Evolutionary conservation across 805 yeast species (phyloP).

Genomic region (Kuraishia floccosa): DNA sequence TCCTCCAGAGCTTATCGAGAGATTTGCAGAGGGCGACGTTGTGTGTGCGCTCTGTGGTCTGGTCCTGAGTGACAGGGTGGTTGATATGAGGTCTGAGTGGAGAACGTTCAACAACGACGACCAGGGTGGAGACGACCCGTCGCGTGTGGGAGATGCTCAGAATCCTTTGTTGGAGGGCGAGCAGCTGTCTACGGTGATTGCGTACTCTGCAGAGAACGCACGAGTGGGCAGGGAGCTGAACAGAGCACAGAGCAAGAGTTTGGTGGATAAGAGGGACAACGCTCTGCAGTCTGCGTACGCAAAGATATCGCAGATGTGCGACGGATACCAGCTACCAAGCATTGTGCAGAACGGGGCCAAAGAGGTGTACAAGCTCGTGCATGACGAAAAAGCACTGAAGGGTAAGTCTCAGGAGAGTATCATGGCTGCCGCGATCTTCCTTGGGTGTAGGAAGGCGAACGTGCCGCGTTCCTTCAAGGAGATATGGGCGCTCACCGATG

Average conservation of each 20-base stretch:
- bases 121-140: slow-evolving; percentile 96
- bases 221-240: slow-evolving; percentile 81
- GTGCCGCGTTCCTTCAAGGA: slow-evolving; percentile 95
- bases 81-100: slow-evolving; percentile 97
- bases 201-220: slow-evolving; percentile 78
- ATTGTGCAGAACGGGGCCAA: slow-evolving; percentile 97
- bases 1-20: slow-evolving; percentile 91
- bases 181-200: slow-evolving; percentile 86
- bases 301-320: slow-evolving; percentile 91
- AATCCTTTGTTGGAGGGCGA: slow-evolving; percentile 87
- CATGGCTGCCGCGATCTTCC: slow-evolving; percentile 91
- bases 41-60: slow-evolving; percentile 98
- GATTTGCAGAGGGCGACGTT: slow-evolving; percentile 95
- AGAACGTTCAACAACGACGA: slow-evolving; percentile 97
- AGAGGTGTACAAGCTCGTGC: slow-evolving; percentile 85
- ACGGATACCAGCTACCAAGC: slow-evolving; percentile 88
- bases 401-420: slow-evolving; percentile 90
- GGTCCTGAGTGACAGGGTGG: slow-evolving; percentile 83
- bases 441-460: slow-evolving; percentile 89
- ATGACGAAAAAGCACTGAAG: slow-evolving; percentile 75
- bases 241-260: slow-evolving; percentile 78
- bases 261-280: slow-evolving; percentile 80
- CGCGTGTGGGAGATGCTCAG: slow-evolving; percentile 98
- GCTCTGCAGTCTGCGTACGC: slow-evolving; percentile 84
- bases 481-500: slow-evolving; percentile 89